Evolutionary conservation across 1,139 yeast genomes (phyloP), one percentile per base, ranked within the genome.

Genomic region (Yamadazyma sp.): DNA sequence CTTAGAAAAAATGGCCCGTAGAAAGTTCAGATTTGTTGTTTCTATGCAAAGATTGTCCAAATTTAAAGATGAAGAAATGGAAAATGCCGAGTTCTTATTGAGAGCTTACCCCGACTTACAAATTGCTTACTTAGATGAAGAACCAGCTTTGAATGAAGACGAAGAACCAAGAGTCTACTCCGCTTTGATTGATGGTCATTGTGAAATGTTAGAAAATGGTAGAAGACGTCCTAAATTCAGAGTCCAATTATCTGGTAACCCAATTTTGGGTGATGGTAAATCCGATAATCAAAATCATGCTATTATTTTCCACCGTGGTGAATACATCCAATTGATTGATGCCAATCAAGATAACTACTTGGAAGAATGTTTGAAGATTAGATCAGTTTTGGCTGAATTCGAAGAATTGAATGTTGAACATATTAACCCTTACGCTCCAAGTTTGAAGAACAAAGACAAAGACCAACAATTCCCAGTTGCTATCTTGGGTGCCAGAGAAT

Each of bases 251-350:
- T 89, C 98, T 55, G 98, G 98, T 76, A 92, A 92, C 69, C 98
- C 98, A 61, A 92, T 92, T 66, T 78, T 92, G 62, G 98, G 98
- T 79, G 98, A 92, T 67, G 98, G 98, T 83, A 92, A 92, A 70
- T 87, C 98, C 59, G 98, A 92, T 79, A 92, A 92, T 70, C 98
- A 92, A 73, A 92, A 92, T 69, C 98, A 91, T 69, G 89, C 98
- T 49, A 69, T 92, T 55, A 88, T 92, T 62, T 92, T 92, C 80
- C 87, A 91, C 75, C 87, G 98, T 73, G 98, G 98, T 81, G 98
- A 92, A 73, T 92, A 92, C 69, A 82, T 92, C 55, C 98, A 92
- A 71, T 80, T 92, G 70, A 86, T 92, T 61, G 98, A 92, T 83
- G 98, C 98, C 53, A 92, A 92, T 68, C 98, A 92, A 75, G 98